phyloP scores from a whole-genome alignment of 805 yeast species.

The Pichia sporocuriosa region DNA sequence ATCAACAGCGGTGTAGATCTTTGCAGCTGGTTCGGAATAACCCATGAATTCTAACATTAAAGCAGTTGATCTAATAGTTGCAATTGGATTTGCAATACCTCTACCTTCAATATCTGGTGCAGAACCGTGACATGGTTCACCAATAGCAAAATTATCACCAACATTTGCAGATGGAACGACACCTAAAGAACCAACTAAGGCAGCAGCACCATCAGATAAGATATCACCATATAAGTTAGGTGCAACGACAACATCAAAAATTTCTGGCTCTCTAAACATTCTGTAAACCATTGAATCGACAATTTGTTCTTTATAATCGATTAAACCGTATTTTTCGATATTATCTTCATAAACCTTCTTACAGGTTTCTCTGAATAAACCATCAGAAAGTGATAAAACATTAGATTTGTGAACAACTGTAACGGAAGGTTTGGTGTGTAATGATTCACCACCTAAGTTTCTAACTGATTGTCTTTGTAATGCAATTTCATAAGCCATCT shows the following conservation, averaged over 20 bases:
- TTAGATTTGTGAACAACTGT: slow-evolving; percentile 97
- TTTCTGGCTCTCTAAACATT: slow-evolving; percentile 96
- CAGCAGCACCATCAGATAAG: slow-evolving; percentile 96
- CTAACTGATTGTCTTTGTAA: slow-evolving; percentile 81
- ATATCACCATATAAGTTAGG: slow-evolving; percentile 98
- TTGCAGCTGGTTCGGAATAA: slow-evolving; percentile 79
- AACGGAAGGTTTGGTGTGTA: slow-evolving; percentile 52
- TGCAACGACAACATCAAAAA: slow-evolving; percentile 96
- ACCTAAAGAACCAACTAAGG: slow-evolving; percentile 94
- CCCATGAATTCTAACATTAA: slow-evolving; percentile 97
- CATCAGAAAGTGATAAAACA: slow-evolving; percentile 88
- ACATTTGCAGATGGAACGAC: slow-evolving; percentile 98
- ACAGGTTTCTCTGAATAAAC: slow-evolving; percentile 89
- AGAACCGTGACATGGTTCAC: slow-evolving; percentile 99
- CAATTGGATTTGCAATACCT: slow-evolving; percentile 93
- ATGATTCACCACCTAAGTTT: slow-evolving; percentile 49
- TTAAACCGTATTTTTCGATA: slow-evolving; percentile 47
- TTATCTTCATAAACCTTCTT: slow-evolving; percentile 52
- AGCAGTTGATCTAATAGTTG: slow-evolving; percentile 96
- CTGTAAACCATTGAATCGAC: slow-evolving; percentile 99
- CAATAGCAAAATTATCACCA: slow-evolving; percentile 92
- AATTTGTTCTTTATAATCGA: slow-evolving; percentile 86
- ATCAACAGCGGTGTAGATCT: slow-evolving; percentile 90
- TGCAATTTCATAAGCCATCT: slow-evolving; percentile 89
- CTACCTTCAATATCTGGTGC: slow-evolving; percentile 98